phyloP scores from a whole-genome alignment of 2,329 filamentous ascomycete species.

The Sclerotinia borealis region DNA sequence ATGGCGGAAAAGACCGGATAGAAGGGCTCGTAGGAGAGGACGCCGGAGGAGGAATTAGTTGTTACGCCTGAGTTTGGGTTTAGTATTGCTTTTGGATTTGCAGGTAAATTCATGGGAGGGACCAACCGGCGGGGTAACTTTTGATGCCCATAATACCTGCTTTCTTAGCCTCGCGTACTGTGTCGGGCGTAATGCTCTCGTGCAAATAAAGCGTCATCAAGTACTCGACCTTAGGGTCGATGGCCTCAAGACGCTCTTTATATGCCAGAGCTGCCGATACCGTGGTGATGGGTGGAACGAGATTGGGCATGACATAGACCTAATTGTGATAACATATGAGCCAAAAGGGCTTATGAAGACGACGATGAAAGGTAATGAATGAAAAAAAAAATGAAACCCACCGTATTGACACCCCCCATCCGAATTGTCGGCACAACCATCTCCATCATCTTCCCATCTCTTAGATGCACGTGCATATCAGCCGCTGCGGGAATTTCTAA shows the following conservation, averaged over 20 bases:
- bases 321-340: slow-evolving; percentile 30
- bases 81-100: slow-evolving; percentile 33
- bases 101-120: neutral
- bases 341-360: slow-evolving; percentile 26
- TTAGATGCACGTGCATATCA: slow-evolving; percentile 42
- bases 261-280: slow-evolving; percentile 60
- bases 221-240: slow-evolving; percentile 58
- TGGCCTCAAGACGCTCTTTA: slow-evolving; percentile 51
- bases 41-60: slow-evolving; percentile 64
- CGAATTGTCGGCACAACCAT: slow-evolving; percentile 48
- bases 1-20: slow-evolving; percentile 78
- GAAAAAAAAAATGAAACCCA: slow-evolving; percentile 5
- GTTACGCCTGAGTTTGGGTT: slow-evolving; percentile 47
- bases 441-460: slow-evolving; percentile 48
- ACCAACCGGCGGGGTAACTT: slow-evolving; percentile 17
- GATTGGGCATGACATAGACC: slow-evolving; percentile 44
- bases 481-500: slow-evolving; percentile 55
- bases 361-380: neutral
- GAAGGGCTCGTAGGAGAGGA: slow-evolving; percentile 61
- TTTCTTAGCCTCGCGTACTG: slow-evolving; percentile 20
- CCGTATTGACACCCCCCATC: slow-evolving; percentile 57
- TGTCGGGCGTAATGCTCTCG: slow-evolving; percentile 17
- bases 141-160: slow-evolving; percentile 20
- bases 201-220: slow-evolving; percentile 61
- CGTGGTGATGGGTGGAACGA: slow-evolving; percentile 53